Percentiles rank a stretch among this genome's conserved stretches.
phyloP scores from a whole-genome alignment of 139 green algal species.

The Chara braunii region DNA sequence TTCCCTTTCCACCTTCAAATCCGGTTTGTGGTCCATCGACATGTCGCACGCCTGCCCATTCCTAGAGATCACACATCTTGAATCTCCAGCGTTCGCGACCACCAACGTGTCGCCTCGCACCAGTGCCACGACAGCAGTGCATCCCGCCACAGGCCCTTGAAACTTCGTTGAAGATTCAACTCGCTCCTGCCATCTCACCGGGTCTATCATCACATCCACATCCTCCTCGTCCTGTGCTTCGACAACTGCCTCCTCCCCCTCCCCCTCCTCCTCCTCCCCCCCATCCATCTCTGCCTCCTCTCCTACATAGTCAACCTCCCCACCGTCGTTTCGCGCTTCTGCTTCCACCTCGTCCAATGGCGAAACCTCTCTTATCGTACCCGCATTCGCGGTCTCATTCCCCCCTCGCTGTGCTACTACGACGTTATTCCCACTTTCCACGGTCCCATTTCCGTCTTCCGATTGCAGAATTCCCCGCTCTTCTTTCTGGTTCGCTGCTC shows the following conservation, averaged over 20 bases:
- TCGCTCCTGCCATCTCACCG: no score
- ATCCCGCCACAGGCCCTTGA: conserved; percentile 50
- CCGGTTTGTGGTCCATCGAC: conserved; percentile 72
- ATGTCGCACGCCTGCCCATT: conserved; percentile 48
- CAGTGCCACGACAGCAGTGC: conserved; percentile 63
- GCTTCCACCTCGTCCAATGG: background rate
- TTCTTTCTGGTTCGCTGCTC: background rate
- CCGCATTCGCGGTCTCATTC: background rate
- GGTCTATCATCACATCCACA: no score
- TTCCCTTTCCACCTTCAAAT: conserved; percentile 55
- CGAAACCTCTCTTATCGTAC: background rate
- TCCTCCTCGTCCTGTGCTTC: conserved; percentile 10
- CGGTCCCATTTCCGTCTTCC: background rate
- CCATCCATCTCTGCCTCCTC: background rate
- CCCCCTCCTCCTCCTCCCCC: conserved; percentile 13
- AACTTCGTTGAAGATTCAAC: conserved; percentile 7
- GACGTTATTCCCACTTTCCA: background rate
- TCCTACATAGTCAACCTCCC: background rate
- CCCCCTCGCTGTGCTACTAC: background rate
- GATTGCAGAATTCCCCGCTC: background rate
- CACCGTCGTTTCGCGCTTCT: conserved; percentile 8
- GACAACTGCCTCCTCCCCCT: conserved; percentile 7
- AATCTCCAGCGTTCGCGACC: conserved; percentile 79
- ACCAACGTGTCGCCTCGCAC: conserved; percentile 46
- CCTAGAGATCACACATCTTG: conserved; percentile 66